These are phyloP conservation scores for Chaetomium cochliodes DNA, from an alignment of 495 filamentous ascomycete genomes.

Conservation along the genomic window DNA sequence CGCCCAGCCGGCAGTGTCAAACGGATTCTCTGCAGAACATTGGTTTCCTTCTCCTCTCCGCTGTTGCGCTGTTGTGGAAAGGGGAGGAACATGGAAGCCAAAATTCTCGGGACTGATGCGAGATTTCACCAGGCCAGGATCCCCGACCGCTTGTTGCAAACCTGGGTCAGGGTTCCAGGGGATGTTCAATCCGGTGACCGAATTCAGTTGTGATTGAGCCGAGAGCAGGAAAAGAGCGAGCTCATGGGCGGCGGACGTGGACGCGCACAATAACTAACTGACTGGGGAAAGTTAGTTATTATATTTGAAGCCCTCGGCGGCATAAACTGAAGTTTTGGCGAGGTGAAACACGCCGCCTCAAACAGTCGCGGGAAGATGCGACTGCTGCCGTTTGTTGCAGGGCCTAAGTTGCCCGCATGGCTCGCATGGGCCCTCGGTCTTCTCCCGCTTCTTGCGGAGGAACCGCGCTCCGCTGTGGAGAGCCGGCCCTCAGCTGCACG, in stretches of 20 bases:
- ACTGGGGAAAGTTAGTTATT: too few relatives aligned
- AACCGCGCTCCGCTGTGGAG: not conserved
- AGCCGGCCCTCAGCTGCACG: not conserved
- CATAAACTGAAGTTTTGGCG: not conserved
- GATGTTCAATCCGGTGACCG: not conserved
- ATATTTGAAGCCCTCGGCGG: not conserved
- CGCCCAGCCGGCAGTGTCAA: constrained; percentile 2
- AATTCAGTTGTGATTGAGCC: not conserved
- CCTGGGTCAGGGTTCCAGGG: not conserved
- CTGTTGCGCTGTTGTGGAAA: not conserved
- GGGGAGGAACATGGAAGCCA: not conserved
- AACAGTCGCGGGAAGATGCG: not conserved
- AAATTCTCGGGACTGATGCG: not conserved
- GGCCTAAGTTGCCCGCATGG: not conserved
- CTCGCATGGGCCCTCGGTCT: not conserved
- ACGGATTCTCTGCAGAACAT: not conserved
- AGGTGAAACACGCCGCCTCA: not conserved
- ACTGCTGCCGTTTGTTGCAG: not conserved
- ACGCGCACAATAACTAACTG: too few relatives aligned
- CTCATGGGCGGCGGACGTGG: too few relatives aligned
- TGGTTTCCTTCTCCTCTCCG: not conserved
- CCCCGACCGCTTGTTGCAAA: not conserved
- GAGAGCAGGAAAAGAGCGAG: not conserved
- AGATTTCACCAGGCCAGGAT: constrained; percentile 3
- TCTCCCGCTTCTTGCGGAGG: not conserved